A percentile compares a stretch with the other conserved stretches of the same genome.
phyloP scores from a whole-genome alignment of 2,329 filamentous ascomycete genomes.

The Cylindrodendrum hubeiense region DNA sequence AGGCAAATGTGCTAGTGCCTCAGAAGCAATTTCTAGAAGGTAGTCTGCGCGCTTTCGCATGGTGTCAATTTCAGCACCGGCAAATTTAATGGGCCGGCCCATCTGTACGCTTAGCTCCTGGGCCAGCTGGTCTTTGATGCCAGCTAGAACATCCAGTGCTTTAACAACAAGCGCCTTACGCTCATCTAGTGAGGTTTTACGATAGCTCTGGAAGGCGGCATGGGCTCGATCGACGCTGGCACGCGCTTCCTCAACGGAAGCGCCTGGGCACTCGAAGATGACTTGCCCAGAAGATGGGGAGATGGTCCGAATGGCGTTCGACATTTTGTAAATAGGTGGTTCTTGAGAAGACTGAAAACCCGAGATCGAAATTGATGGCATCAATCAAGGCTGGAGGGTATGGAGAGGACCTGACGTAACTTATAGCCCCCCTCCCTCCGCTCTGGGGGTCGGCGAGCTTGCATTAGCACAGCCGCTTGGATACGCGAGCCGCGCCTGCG shows the following conservation, averaged over 20 bases:
- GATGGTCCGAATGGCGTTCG: conserved; percentile 61
- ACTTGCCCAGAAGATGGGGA: conserved; percentile 77
- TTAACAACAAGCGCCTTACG: conserved; percentile 85
- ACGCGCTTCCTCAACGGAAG: conserved; percentile 68
- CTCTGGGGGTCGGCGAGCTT: background rate
- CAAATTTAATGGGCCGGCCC: conserved; percentile 93
- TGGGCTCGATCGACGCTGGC: conserved; percentile 57
- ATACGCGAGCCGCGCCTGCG: background rate
- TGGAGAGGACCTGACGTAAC: background rate
- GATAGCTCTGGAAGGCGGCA: conserved; percentile 79
- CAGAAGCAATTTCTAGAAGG: conserved; percentile 83
- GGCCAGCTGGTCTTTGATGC: conserved; percentile 82
- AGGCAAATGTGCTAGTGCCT: conserved; percentile 81
- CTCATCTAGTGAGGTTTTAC: conserved; percentile 78
- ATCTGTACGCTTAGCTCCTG: conserved; percentile 93
- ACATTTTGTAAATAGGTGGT: background rate
- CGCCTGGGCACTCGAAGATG: conserved; percentile 71
- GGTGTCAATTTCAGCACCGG: conserved; percentile 84
- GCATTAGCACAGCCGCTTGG: background rate
- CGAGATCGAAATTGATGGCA: background rate
- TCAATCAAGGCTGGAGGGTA: background rate
- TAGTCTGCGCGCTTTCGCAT: conserved; percentile 89
- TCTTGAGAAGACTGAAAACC: background rate
- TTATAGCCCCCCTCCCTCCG: background rate
- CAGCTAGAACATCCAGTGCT: conserved; percentile 78